Conservation (phyloP, 805 yeast species). For the Teunomyces panamensis region DNA sequence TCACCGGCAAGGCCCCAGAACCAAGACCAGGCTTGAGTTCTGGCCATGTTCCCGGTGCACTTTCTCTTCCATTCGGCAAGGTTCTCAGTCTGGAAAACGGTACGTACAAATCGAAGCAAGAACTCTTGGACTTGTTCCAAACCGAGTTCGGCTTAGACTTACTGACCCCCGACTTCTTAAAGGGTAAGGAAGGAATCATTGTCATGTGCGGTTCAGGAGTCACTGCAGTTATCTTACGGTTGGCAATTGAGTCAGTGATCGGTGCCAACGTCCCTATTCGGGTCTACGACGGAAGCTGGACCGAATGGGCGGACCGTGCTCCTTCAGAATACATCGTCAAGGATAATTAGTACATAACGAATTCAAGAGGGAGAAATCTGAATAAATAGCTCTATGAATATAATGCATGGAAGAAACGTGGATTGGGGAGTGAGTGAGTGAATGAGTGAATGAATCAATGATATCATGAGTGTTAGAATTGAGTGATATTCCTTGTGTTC, state of each 20-base stretch:
- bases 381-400: slow-evolving; percentile 1
- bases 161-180: slow-evolving; percentile 22
- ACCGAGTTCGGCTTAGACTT: slow-evolving; percentile 32
- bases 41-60: slow-evolving; percentile 86
- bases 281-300: slow-evolving; percentile 80
- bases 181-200: slow-evolving; percentile 60
- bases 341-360: slow-evolving; percentile 5
- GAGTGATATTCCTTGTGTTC: no score
- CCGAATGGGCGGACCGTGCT: slow-evolving; percentile 81
- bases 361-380: background rate
- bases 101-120: slow-evolving; percentile 46
- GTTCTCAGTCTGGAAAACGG: slow-evolving; percentile 49
- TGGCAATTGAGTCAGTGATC: slow-evolving; percentile 51
- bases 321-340: slow-evolving; percentile 52
- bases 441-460: background rate
- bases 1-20: slow-evolving; percentile 78
- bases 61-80: slow-evolving; percentile 69
- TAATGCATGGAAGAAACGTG: background rate
- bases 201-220: slow-evolving; percentile 97
- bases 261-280: slow-evolving; percentile 36
- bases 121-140: slow-evolving; percentile 46
- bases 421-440: no score
- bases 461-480: background rate
- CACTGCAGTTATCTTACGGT: slow-evolving; percentile 77
- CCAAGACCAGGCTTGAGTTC: slow-evolving; percentile 85